A percentile compares a stretch with the other conserved stretches of the same genome.
These are phyloP conservation scores for Microbotryum lychnidis-dioicae DNA, from an alignment of 1,284 basidiomycete genomes.

Conservation along the genomic window DNA sequence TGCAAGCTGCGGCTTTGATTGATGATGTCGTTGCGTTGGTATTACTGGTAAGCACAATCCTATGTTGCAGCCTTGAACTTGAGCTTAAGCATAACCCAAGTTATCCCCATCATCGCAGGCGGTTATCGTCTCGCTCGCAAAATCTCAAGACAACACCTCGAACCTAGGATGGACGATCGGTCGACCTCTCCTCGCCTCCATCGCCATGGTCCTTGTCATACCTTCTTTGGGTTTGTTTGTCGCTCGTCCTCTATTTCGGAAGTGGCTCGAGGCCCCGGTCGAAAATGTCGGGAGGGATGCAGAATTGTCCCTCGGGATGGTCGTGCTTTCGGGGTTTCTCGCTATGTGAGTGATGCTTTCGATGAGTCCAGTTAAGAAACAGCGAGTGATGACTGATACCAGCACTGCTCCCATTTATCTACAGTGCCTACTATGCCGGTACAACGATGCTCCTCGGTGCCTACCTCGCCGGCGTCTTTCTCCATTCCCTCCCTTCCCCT, in stretches of 20 bases:
- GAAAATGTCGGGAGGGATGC: not conserved
- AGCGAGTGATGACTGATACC: slow-evolving; percentile 6
- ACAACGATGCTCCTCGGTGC: slow-evolving; percentile 46
- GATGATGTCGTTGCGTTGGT: slow-evolving; percentile 53
- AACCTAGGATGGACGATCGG: slow-evolving; percentile 42
- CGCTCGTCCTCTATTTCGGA: slow-evolving; percentile 30
- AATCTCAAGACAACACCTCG: slow-evolving; percentile 4
- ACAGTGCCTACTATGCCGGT: slow-evolving; percentile 36
- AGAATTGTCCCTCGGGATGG: slow-evolving; percentile 11
- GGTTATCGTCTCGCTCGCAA: slow-evolving; percentile 44
- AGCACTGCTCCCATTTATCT: not conserved
- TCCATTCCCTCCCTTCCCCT: slow-evolving; percentile 19
- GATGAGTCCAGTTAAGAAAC: not conserved
- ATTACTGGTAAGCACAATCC: slow-evolving; percentile 36
- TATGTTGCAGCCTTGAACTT: no score
- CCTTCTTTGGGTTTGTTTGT: slow-evolving; percentile 36
- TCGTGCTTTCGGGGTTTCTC: slow-evolving; percentile 25
- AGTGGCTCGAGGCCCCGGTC: not conserved
- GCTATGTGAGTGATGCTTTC: slow-evolving; percentile 34
- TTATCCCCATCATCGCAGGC: slow-evolving; percentile 22
- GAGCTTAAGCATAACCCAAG: no score
- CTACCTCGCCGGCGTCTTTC: slow-evolving; percentile 43
- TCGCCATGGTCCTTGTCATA: slow-evolving; percentile 40
- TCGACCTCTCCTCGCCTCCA: slow-evolving; percentile 43
- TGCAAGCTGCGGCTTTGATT: slow-evolving; percentile 50